These are phyloP conservation scores for Penicillium sp. DNA, from an alignment of 2,329 filamentous ascomycete species.

Conservation along the genomic window DNA sequence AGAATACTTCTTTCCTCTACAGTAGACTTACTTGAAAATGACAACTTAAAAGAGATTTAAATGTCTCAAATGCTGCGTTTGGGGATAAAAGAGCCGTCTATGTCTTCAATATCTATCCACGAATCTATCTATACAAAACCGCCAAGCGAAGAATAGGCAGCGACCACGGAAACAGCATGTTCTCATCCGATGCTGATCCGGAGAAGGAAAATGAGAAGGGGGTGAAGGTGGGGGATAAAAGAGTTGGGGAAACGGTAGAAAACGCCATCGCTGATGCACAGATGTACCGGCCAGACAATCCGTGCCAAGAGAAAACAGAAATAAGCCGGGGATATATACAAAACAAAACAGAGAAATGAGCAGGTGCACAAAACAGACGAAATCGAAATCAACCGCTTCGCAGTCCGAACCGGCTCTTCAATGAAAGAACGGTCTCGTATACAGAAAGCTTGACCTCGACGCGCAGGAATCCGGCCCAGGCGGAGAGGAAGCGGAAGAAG, in stretches of 20 bases:
- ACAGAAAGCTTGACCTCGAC: slow-evolving; percentile 62
- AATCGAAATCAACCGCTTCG: slow-evolving; percentile 13
- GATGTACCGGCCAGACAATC: slow-evolving; percentile 26
- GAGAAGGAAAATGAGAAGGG: background rate
- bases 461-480: slow-evolving; percentile 58
- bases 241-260: slow-evolving; percentile 12
- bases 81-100: slow-evolving; percentile 7
- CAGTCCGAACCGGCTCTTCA: slow-evolving; percentile 56
- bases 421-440: slow-evolving; percentile 62
- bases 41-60: slow-evolving; percentile 1
- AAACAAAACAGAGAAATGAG: slow-evolving; percentile 7
- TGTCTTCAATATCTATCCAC: slow-evolving; percentile 14
- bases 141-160: background rate
- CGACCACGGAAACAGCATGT: background rate
- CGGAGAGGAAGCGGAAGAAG: slow-evolving; percentile 54
- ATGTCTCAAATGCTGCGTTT: background rate
- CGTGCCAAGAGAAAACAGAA: slow-evolving; percentile 22
- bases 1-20: slow-evolving; percentile 6
- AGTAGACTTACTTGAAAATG: background rate
- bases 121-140: slow-evolving; percentile 25
- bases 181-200: background rate
- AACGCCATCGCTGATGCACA: slow-evolving; percentile 38
- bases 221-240: background rate
- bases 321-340: slow-evolving; percentile 18
- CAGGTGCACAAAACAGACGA: background rate